Base-by-base conservation (phyloP, 805 yeast genomes). In the Cyberlindnera maritima region DNA sequence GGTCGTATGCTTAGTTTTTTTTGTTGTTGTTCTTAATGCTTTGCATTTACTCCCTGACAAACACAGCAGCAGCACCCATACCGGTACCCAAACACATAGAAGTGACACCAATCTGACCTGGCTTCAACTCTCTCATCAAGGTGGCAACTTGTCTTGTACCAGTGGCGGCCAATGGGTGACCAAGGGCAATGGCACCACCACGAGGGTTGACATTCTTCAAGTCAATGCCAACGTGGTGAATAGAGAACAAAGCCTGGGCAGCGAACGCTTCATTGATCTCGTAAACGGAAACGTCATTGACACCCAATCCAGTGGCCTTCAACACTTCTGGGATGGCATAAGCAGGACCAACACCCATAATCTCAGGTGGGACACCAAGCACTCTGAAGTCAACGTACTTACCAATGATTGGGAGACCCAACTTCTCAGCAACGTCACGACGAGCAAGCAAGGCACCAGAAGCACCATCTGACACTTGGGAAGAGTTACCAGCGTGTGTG, bases 11-110 rank as follows among this genome's bases (percentile, higher is more conserved):
- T n/a, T n/a, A 21, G 25, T 21, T 21, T 21, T 21, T 21, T 21
- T n/a, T n/a, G n/a, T n/a, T n/a, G n/a, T n/a, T n/a, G n/a, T n/a
- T n/a, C n/a, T n/a, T n/a, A n/a, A n/a, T n/a, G n/a, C n/a, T n/a
- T n/a, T n/a, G n/a, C 25, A 21, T 21, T 41, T 75, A 89, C 72
- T 92, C 98, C 60, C 77, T 85, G 37, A 88, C 76, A 58, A 92
- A 77, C 38, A 91, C 74, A 13, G 92, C 85, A 40, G 98, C 98
- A 29, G 97, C 97, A 55, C 98, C 98, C 96, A 91, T 92, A 59
- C 98, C 98, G 31, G 97, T 89, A 61, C 98, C 98, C 55, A 92
- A 83, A 74, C 98, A 92, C 98, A 92, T 92, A 54, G 96, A 85
- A 12, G 95, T 87, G 44, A 92, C 83, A 55, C 98, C 98, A 54